Evolutionary conservation across 176 grass and related monocot species (phyloP).

Genomic region (Avena atlantica): DNA sequence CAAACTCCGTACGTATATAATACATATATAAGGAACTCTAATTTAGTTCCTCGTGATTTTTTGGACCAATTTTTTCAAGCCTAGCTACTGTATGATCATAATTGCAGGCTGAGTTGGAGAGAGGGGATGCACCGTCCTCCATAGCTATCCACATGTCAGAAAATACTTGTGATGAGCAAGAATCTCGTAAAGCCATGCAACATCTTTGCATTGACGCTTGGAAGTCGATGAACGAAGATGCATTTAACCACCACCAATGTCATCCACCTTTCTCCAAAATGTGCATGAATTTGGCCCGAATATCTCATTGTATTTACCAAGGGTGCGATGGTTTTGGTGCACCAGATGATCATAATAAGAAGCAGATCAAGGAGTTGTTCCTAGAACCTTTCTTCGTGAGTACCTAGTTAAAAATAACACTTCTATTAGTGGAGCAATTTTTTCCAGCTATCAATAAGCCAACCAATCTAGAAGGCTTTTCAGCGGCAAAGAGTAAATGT

Average conservation of each 20-base stretch:
- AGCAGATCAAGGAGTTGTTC: conserved; percentile 39
- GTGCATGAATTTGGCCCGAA: conserved; percentile 50
- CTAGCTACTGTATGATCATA: not conserved
- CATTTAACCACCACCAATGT: not conserved
- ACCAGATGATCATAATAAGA: conserved; percentile 35
- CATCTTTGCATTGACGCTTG: conserved; percentile 24
- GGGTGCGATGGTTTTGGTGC: conserved; percentile 47
- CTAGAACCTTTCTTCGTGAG: conserved; percentile 29
- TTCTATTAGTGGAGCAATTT: not conserved
- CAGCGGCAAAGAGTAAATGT: not conserved
- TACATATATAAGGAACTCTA: too few relatives aligned
- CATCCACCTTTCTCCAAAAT: not conserved
- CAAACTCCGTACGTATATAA: conserved; percentile 25
- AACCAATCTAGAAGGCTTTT: not conserved
- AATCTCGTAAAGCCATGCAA: conserved; percentile 36
- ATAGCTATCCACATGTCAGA: conserved; percentile 55
- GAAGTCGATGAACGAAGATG: conserved; percentile 50
- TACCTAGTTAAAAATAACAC: not conserved
- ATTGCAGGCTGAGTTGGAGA: conserved; percentile 46
- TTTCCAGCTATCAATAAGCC: not conserved
- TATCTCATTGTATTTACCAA: conserved; percentile 54
- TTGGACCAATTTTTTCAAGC: too few relatives aligned
- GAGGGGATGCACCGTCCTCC: conserved; percentile 54
- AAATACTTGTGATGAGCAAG: conserved; percentile 15
- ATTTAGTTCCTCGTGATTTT: too few relatives aligned